Conservation (phyloP, 2,329 filamentous ascomycete species). For the Fusarium haematococcum region DNA sequence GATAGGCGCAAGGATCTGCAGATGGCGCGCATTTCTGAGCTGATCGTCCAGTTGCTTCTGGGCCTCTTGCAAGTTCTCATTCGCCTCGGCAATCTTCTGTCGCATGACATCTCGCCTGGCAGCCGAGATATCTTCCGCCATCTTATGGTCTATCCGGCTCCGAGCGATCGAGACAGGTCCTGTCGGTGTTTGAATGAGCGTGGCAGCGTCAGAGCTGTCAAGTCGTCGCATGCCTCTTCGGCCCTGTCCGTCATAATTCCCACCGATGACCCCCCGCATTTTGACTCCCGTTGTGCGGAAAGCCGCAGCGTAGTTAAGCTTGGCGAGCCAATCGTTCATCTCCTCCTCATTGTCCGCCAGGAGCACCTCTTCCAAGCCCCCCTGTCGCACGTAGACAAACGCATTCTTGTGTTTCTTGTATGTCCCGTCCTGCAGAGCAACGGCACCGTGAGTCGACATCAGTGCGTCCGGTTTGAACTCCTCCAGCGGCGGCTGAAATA, state of each 20-base stretch:
- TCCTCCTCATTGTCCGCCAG: slow-evolving; percentile 91
- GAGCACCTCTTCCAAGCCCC: slow-evolving; percentile 89
- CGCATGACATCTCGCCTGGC: slow-evolving; percentile 86
- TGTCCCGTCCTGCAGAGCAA: slow-evolving; percentile 84
- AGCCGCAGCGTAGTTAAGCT: slow-evolving; percentile 95
- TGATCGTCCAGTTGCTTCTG: slow-evolving; percentile 86
- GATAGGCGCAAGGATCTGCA: slow-evolving; percentile 89
- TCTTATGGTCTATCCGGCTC: slow-evolving; percentile 80
- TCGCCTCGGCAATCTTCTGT: slow-evolving; percentile 84
- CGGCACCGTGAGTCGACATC: slow-evolving; percentile 93
- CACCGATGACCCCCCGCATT: slow-evolving; percentile 87
- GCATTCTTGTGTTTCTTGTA: slow-evolving; percentile 98
- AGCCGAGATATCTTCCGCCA: slow-evolving; percentile 86
- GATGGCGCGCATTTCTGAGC: slow-evolving; percentile 88
- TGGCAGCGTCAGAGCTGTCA: slow-evolving; percentile 70
- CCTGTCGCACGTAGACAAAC: slow-evolving; percentile 89
- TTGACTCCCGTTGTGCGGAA: slow-evolving; percentile 92
- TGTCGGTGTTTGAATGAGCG: slow-evolving; percentile 74
- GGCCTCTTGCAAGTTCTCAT: slow-evolving; percentile 78
- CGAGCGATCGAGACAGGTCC: slow-evolving; percentile 81
- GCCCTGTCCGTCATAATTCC: slow-evolving; percentile 85
- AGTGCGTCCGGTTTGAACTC: slow-evolving; percentile 94
- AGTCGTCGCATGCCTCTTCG: slow-evolving; percentile 78
- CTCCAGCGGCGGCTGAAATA: slow-evolving; percentile 89
- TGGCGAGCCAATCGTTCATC: slow-evolving; percentile 96